Evolutionary conservation across 345 rosid genomes (phyloP).

Genomic region (Boechera stricta): DNA sequence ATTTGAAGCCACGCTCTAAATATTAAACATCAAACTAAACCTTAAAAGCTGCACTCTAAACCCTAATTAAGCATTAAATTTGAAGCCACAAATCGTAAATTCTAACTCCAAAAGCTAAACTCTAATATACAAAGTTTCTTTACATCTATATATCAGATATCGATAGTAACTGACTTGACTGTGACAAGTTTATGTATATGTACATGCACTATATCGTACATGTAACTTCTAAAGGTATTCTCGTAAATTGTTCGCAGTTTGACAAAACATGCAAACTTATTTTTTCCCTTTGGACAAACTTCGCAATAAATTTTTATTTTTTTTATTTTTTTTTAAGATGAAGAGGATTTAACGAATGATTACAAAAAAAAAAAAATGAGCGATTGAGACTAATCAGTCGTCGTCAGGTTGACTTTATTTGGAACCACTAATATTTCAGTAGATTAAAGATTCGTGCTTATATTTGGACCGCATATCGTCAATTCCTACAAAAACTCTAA

Average conservation of each 20-base stretch:
- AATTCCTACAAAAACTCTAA: background rate
- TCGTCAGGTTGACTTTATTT: constrained; percentile 9
- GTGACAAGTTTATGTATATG: background rate
- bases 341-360: background rate
- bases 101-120: background rate
- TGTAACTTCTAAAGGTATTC: background rate
- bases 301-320: background rate
- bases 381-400: constrained; percentile 11
- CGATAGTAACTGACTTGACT: background rate
- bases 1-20: background rate
- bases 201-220: background rate
- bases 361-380: background rate
- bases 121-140: too few species aligned
- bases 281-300: background rate
- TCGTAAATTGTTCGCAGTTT: background rate
- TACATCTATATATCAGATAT: too few species aligned
- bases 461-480: background rate
- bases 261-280: background rate
- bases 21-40: background rate
- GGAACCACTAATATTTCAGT: constrained; percentile 14
- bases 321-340: too few species aligned
- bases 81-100: background rate
- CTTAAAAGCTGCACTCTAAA: background rate
- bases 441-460: background rate
- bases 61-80: background rate